Conservation (phyloP, 768 basidiomycete genomes). For the Boletus rubescentipes region DNA sequence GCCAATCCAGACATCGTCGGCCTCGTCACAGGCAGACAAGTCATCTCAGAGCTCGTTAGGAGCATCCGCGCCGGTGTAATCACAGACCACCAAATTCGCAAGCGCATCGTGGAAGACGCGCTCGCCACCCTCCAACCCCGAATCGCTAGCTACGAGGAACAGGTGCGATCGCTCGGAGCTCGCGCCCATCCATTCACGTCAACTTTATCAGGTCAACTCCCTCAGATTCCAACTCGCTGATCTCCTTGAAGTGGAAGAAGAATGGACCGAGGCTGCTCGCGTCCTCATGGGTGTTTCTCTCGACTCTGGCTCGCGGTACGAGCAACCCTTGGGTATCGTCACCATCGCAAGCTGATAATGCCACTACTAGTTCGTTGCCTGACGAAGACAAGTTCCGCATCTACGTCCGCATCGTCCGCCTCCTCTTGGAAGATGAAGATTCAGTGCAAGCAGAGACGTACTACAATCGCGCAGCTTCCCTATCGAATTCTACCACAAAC, state of each 20-base stretch:
- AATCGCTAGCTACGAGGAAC: conserved; percentile 92
- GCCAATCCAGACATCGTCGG: conserved; percentile 80
- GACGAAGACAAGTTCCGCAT: conserved; percentile 88
- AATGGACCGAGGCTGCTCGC: conserved; percentile 90
- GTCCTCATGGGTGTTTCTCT: conserved; percentile 91
- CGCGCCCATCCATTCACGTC: conserved; percentile 5
- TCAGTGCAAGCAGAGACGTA: conserved; percentile 97
- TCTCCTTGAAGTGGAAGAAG: conserved; percentile 84
- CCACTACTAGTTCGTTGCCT: conserved; percentile 48
- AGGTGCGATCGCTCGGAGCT: conserved; percentile 52
- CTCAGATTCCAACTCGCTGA: conserved; percentile 90
- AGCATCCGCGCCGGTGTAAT: conserved; percentile 56
- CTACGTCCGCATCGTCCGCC: conserved; percentile 91
- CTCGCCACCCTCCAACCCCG: conserved; percentile 70
- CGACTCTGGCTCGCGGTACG: conserved; percentile 84
- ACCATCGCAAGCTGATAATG: conserved; percentile 1
- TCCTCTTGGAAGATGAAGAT: conserved; percentile 95
- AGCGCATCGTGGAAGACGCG: conserved; percentile 74
- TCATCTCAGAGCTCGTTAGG: conserved; percentile 82
- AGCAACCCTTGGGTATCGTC: neutral
- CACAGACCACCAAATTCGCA: conserved; percentile 55
- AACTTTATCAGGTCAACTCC: conserved; percentile 62
- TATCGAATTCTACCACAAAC: conserved; percentile 78
- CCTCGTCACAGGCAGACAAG: conserved; percentile 85
- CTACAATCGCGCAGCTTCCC: conserved; percentile 91